Conservation (phyloP, 2,329 filamentous ascomycete genomes). For the Hymenotorrendiella dingleyae region DNA sequence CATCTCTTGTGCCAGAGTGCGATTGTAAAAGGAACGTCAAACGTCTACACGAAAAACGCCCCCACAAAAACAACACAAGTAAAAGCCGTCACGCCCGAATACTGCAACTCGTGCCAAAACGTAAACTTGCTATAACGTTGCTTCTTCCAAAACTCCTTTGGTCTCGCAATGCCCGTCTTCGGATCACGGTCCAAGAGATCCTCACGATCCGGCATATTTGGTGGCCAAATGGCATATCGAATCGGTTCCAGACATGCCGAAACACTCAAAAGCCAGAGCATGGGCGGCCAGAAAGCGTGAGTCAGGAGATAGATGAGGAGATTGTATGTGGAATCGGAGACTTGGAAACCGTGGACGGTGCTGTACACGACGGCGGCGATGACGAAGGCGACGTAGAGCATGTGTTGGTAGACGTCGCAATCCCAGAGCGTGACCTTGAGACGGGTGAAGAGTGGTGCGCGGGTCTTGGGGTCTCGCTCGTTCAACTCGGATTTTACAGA, state of each 20-base stretch:
- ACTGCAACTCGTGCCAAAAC: constrained; percentile 51
- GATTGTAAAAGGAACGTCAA: too few relatives aligned
- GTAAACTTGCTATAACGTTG: constrained; percentile 48
- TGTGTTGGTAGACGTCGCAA: constrained; percentile 50
- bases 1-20: too few relatives aligned
- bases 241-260: constrained; percentile 44
- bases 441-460: constrained; percentile 47
- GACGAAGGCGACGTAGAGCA: constrained; percentile 33
- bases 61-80: constrained; percentile 45
- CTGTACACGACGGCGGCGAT: constrained; percentile 33
- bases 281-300: constrained; percentile 56
- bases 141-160: constrained; percentile 44
- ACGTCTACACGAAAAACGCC: constrained; percentile 19
- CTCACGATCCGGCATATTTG: constrained; percentile 50
- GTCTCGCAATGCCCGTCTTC: constrained; percentile 48
- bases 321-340: constrained; percentile 32
- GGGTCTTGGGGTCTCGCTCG: constrained; percentile 48
- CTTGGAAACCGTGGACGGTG: constrained; percentile 45
- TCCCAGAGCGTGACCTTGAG: constrained; percentile 49
- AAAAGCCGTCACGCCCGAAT: constrained; percentile 44
- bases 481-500: constrained; percentile 50
- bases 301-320: constrained; percentile 45
- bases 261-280: constrained; percentile 39
- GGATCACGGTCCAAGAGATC: constrained; percentile 49
- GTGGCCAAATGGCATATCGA: constrained; percentile 55